Base-by-base conservation (phyloP, 352 stramenopile species). In the Globisporangium irregulare region DNA sequence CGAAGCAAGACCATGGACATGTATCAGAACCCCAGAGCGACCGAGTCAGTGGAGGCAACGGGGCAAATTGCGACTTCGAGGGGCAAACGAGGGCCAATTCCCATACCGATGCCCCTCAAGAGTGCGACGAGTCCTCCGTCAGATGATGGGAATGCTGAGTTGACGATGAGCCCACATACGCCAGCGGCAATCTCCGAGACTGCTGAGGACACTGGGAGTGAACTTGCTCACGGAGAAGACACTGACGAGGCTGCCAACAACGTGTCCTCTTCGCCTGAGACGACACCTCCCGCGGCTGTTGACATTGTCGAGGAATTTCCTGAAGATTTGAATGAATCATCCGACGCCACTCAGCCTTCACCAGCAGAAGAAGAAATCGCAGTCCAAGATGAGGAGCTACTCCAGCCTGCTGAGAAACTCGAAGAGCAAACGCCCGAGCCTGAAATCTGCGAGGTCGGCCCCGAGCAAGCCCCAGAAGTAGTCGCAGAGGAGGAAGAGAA, bases 401-500 rank as follows among this genome's bases (percentile, higher is more conserved):
- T 43, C 36, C 36, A 43, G 36, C 12, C 15, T 43, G 12, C 34
- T 46, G 56, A 7, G 12, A 9, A 34, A 22, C 6, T 12, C 15
- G 41, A 41, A 27, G 32, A 34, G 1, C 53, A 59, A 8, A 6
- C 15, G 6, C 1, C 2, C 0, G 62, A 34, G 10, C 24, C 9
- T 2, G 62, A 56, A 36, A 51, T 1, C 36, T 2, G 36, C 18
- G 36, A 43, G 36, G 36, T 43, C 36, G 3, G 18, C 9, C 32
- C 56, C 10, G 64, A 69, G 64, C 46, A 59, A 59, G 43, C 56
- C 22, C 51, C 59, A 10, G 59, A 67, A n/a, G 58, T 58, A 53
- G 59, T 48, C 15, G 51, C 54, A 32, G 59, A 65, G n/a, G 53
- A 43, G 5, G 59, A 57, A 46, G 58, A 57, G 1, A 59, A 71